A percentile compares a stretch with the other conserved stretches of the same genome.
phyloP scores from a whole-genome alignment of 169 alveolate species.

The Eimeria praecox region DNA sequence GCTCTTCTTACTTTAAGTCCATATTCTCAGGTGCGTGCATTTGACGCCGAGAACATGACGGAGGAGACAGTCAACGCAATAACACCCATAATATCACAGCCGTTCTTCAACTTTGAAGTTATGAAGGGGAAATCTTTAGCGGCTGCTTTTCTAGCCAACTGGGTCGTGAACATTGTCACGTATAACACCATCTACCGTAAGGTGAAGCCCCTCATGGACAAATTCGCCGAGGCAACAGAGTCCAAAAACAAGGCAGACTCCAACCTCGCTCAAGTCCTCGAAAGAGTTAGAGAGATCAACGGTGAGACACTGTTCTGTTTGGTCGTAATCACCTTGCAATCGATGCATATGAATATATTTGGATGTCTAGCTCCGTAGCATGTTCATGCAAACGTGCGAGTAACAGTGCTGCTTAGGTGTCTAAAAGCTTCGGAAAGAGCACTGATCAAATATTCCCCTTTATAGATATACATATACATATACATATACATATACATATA shows the following conservation, averaged over 20 bases:
- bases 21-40: conserved; percentile 82
- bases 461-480: no score
- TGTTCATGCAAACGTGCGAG: no score
- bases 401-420: no score
- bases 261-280: conserved; percentile 94
- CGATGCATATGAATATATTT: no score
- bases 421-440: no score
- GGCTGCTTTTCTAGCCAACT: conserved; percentile 96
- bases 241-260: conserved; percentile 94
- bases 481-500: no score
- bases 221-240: conserved; percentile 94
- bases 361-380: no score
- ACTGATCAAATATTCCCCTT: no score
- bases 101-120: conserved; percentile 94
- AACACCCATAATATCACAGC: conserved; percentile 93
- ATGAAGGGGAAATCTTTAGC: conserved; percentile 97
- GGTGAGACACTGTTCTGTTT: conserved; percentile 84
- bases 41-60: conserved; percentile 96
- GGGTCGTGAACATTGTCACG: conserved; percentile 96
- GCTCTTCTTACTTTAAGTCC: not conserved
- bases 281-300: conserved; percentile 92
- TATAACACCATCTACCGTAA: conserved; percentile 96
- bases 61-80: conserved; percentile 93
- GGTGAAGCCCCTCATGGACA: conserved; percentile 96
- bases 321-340: no score